Conservation (phyloP, 805 yeast genomes). For the Candida mattraensis region DNA sequence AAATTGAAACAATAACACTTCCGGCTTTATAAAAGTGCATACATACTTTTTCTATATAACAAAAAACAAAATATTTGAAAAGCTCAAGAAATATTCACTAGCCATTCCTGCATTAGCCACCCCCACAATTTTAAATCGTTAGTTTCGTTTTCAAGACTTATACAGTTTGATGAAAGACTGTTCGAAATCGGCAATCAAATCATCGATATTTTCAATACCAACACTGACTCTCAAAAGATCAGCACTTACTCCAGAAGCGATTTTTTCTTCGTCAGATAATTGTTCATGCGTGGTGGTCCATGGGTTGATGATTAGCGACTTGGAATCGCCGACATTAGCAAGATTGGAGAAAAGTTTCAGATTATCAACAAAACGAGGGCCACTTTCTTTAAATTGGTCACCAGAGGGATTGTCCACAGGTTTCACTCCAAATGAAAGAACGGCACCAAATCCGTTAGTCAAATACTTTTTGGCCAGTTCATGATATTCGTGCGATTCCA, state of each 20-base stretch:
- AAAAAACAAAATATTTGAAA: slow-evolving; percentile 2
- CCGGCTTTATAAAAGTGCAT: too few relatives aligned
- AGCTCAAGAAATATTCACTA: too few relatives aligned
- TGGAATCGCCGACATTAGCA: slow-evolving; percentile 96
- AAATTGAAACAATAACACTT: too few relatives aligned
- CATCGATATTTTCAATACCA: slow-evolving; percentile 91
- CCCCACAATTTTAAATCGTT: slow-evolving; percentile 2
- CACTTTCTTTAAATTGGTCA: slow-evolving; percentile 69
- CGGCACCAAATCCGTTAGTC: slow-evolving; percentile 80
- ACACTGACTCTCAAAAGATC: slow-evolving; percentile 87
- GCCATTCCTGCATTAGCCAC: too few relatives aligned
- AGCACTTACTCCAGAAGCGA: slow-evolving; percentile 81
- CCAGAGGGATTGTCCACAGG: slow-evolving; percentile 46
- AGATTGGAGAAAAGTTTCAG: slow-evolving; percentile 86
- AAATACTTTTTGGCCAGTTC: slow-evolving; percentile 82
- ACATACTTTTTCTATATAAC: too few relatives aligned
- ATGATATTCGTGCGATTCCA: slow-evolving; percentile 75
- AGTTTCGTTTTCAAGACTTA: slow-evolving; percentile 4
- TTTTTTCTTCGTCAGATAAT: slow-evolving; percentile 75
- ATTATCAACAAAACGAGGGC: slow-evolving; percentile 80
- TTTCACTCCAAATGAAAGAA: slow-evolving; percentile 86
- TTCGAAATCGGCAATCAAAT: slow-evolving; percentile 84
- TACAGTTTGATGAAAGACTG: slow-evolving; percentile 74
- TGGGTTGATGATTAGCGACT: slow-evolving; percentile 94
- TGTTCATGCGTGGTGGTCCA: slow-evolving; percentile 96